Evolutionary conservation across 192 early-diverging fungal species (phyloP), one percentile per base, ranked within the genome.

Genomic region (Umbelopsis vinacea): DNA sequence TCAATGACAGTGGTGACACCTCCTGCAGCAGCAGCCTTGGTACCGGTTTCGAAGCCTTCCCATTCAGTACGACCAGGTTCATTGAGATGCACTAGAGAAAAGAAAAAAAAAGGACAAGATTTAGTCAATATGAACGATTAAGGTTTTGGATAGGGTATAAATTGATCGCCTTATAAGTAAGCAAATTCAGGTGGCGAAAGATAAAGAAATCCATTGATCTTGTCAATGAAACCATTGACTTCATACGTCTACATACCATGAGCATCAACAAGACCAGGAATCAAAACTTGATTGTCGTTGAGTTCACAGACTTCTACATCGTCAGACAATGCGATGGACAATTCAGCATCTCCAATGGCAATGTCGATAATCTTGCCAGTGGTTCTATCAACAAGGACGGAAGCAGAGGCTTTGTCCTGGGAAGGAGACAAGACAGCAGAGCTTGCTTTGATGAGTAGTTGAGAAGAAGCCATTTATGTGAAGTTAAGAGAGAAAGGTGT

Each of bases 61-160:
- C 92, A 94, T 73, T 90, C 85, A 67, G 92, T 94, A 79, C 92
- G 87, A 24, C 92, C 92, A 12, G 92, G 92, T 79, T 94, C 91
- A 74, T 94, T 94, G 77, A 94, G 86, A 74, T 94, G 92, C 15
- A 94, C 92, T 83, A 76, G 3, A 29, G 1, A 29, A 29, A 29
- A 29, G 29, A 29, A 29, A 29, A 3, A 29, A 1, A 29, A 29
- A 29, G 29, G 29, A n/a, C n/a, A n/a, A n/a, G n/a, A 29, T 29
- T 29, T 29, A 29, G 29, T 29, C 3, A n/a, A 29, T 3, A 29
- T 29, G 29, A 3, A 3, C 29, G 29, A 50, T 17, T 50, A 50
- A 50, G 48, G 17, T 52, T 53, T 19, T 71, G 37, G 43, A n/a
- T 29, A 26, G 23, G 45, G 69, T 57, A 67, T 68, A 46, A 37